These are phyloP conservation scores for Aspergillus nanangensis DNA, from an alignment of 495 filamentous ascomycete genomes.

Conservation along the genomic window DNA sequence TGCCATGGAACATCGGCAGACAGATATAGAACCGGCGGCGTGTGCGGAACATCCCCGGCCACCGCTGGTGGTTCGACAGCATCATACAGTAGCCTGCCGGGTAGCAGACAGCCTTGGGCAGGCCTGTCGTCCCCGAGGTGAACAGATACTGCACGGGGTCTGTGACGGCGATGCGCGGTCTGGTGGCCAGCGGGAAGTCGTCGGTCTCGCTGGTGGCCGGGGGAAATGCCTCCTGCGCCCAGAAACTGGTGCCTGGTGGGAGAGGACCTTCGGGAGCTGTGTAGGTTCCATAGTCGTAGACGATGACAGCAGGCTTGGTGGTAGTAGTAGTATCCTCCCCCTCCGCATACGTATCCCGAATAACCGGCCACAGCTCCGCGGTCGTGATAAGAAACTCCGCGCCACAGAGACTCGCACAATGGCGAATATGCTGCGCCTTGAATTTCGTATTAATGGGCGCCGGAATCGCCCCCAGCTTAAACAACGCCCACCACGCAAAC, in stretches of 20 bases:
- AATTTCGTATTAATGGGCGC: constrained; percentile 3
- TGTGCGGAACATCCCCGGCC: background rate
- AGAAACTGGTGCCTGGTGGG: background rate
- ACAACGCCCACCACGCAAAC: constrained; percentile 2
- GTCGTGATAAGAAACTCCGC: background rate
- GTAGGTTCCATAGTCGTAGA: constrained; percentile 2
- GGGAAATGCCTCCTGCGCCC: background rate
- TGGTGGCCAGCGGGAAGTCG: background rate
- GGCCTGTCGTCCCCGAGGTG: constrained; percentile 1
- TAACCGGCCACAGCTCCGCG: background rate
- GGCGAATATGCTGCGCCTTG: constrained; percentile 3
- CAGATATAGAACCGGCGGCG: constrained; percentile 2
- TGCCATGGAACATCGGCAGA: constrained; percentile 2
- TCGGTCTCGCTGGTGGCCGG: background rate
- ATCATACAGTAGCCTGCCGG: constrained; percentile 2
- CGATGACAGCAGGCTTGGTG: too few relatives aligned
- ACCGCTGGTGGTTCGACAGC: background rate
- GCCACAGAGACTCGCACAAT: background rate
- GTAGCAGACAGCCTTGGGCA: constrained; percentile 3
- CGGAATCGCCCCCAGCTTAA: constrained; percentile 1
- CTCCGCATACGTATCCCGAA: background rate
- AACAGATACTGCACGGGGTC: constrained; percentile 2
- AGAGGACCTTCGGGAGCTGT: background rate
- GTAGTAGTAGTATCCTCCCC: too few relatives aligned
- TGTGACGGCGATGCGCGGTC: background rate